Percentiles rank a stretch among this genome's conserved stretches.
These are phyloP conservation scores for Blastocystis sp. DNA, from an alignment of 352 stramenopile genomes.

Conservation along the genomic window DNA sequence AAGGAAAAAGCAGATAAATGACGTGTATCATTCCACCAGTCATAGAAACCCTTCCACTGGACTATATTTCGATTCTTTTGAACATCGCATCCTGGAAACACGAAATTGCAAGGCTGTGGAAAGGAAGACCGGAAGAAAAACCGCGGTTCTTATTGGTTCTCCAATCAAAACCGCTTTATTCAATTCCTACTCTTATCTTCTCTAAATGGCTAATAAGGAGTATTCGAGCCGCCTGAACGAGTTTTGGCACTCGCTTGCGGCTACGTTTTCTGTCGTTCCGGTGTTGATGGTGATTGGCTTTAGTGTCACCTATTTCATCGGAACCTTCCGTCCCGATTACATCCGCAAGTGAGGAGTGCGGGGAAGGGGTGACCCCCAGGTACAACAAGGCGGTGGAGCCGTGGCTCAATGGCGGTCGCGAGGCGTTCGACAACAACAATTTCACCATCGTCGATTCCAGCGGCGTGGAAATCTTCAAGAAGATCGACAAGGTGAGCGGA, in stretches of 20 bases:
- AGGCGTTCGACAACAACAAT: slow-evolving; percentile 15
- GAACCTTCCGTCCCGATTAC: neutral
- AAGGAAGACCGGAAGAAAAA: neutral
- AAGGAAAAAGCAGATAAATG: too few species aligned
- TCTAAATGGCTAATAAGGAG: slow-evolving; percentile 12
- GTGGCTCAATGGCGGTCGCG: slow-evolving; percentile 17
- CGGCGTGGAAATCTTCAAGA: neutral
- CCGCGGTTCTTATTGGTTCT: neutral
- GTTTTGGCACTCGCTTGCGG: neutral
- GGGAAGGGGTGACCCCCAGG: neutral
- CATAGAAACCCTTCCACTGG: too few species aligned
- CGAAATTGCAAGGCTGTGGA: too few species aligned
- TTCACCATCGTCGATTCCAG: slow-evolving; percentile 43
- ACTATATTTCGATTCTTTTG: too few species aligned
- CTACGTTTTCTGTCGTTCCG: neutral
- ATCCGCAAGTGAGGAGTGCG: slow-evolving; percentile 1
- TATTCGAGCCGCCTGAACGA: neutral
- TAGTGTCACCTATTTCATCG: slow-evolving; percentile 24
- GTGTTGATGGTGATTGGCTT: slow-evolving; percentile 26
- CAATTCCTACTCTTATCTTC: neutral
- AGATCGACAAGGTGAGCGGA: neutral
- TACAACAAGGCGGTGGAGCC: slow-evolving; percentile 19
- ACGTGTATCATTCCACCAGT: too few species aligned
- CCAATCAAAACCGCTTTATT: slow-evolving; percentile 20
- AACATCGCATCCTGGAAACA: too few species aligned